A percentile compares a stretch with the other conserved stretches of the same genome.
phyloP scores from a whole-genome alignment of 257 asterid genomes.

The Solanum phureja region DNA sequence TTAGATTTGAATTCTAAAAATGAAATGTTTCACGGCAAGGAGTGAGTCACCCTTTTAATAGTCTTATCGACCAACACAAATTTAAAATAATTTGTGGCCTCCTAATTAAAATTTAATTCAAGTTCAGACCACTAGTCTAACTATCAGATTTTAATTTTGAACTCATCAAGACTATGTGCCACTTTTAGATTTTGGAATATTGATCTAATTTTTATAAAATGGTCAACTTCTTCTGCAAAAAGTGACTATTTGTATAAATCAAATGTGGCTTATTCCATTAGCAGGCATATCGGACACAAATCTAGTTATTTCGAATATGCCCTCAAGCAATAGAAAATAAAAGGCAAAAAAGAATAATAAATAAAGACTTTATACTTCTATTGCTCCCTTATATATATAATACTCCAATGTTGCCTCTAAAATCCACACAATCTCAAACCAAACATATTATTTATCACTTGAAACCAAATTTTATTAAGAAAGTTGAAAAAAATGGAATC shows the following conservation, averaged over 20 bases:
- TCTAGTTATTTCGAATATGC: background rate
- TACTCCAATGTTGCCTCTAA: background rate
- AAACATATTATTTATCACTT: background rate
- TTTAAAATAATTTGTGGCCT: background rate
- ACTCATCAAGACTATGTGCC: background rate
- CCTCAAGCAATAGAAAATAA: background rate
- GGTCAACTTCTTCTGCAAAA: background rate
- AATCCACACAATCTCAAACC: background rate
- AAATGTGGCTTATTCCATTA: background rate
- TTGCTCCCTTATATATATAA: background rate
- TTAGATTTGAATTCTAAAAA: background rate
- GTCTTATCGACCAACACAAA: background rate
- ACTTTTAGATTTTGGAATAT: background rate
- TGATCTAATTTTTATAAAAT: background rate
- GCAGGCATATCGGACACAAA: background rate
- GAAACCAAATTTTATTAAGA: background rate
- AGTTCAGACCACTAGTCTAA: background rate
- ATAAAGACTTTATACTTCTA: background rate
- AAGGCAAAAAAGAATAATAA: background rate
- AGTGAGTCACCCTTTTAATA: background rate
- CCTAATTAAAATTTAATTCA: background rate
- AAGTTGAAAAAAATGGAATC: constrained; percentile 13
- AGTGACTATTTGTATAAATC: background rate
- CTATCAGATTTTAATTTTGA: background rate
- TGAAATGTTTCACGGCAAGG: accelerated